phyloP scores from a whole-genome alignment of 306 rosid species.

The Prunus armeniaca region DNA sequence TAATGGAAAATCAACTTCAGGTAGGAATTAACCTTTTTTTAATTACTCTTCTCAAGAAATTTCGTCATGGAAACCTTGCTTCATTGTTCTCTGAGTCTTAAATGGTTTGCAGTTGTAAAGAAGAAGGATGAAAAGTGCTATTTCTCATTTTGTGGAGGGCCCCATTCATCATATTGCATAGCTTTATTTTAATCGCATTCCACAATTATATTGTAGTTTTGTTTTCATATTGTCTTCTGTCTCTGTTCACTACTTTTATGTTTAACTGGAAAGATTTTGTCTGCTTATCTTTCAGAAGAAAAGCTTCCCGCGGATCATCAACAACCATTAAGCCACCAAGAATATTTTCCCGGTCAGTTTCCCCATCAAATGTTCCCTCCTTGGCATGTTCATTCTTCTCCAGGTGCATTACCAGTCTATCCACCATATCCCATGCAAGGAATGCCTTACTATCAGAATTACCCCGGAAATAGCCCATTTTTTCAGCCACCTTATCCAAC shows the following conservation, averaged over 20 bases:
- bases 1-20: slow-evolving; percentile 59
- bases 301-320: slow-evolving; percentile 56
- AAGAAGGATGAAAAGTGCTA: neutral
- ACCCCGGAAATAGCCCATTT: slow-evolving; percentile 68
- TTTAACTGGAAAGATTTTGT: slow-evolving; percentile 16
- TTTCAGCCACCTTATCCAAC: slow-evolving; percentile 73
- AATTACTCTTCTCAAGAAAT: neutral
- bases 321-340: slow-evolving; percentile 57
- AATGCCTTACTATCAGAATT: slow-evolving; percentile 82
- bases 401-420: slow-evolving; percentile 70
- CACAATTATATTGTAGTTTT: slow-evolving; percentile 1
- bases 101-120: neutral
- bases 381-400: slow-evolving; percentile 92
- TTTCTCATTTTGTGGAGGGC: neutral
- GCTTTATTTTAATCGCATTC: neutral
- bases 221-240: neutral
- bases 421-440: slow-evolving; percentile 91
- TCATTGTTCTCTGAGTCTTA: neutral
- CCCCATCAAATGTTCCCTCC: slow-evolving; percentile 87
- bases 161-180: neutral
- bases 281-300: slow-evolving; percentile 52
- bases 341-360: slow-evolving; percentile 79
- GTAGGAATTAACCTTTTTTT: slow-evolving; percentile 34
- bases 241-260: neutral
- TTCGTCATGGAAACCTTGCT: neutral